Evolutionary conservation across 108 stramenopile species (phyloP).

Genomic region (Discostella pseudostelligera): DNA sequence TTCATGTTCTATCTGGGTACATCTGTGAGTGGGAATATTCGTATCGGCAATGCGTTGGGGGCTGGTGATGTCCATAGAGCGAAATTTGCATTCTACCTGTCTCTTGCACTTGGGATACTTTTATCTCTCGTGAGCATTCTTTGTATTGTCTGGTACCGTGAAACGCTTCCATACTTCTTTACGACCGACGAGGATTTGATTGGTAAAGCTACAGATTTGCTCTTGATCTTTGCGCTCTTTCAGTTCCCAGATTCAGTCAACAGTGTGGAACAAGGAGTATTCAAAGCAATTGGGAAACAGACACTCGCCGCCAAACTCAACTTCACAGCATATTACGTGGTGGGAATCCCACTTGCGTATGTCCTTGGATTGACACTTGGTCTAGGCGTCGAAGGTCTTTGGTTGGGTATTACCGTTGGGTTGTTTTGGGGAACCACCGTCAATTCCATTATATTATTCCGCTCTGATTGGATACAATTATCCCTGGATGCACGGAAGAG

Average conservation of each 20-base stretch:
- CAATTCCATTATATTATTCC: constrained; percentile 15
- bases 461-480: constrained; percentile 32
- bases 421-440: constrained; percentile 9
- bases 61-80: constrained; percentile 46
- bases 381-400: constrained; percentile 31
- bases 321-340: constrained; percentile 42
- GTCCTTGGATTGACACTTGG: constrained; percentile 15
- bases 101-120: constrained; percentile 10
- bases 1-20: constrained; percentile 46
- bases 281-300: constrained; percentile 38
- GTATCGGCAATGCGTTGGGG: constrained; percentile 49
- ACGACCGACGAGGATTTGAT: constrained; percentile 38
- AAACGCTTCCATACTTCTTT: constrained; percentile 30
- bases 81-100: constrained; percentile 23
- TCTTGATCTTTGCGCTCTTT: constrained; percentile 35
- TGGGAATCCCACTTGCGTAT: constrained; percentile 47
- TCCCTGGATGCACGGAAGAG: constrained; percentile 16
- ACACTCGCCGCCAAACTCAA: constrained; percentile 36
- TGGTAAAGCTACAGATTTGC: constrained; percentile 21
- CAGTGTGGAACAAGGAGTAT: constrained; percentile 26
- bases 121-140: constrained; percentile 26
- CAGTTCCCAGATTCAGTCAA: constrained; percentile 48
- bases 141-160: constrained; percentile 26
- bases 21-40: constrained; percentile 34
- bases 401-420: constrained; percentile 38